These are phyloP conservation scores for Colletotrichum lentis DNA, from an alignment of 2,329 filamentous ascomycete species.

Conservation along the genomic window DNA sequence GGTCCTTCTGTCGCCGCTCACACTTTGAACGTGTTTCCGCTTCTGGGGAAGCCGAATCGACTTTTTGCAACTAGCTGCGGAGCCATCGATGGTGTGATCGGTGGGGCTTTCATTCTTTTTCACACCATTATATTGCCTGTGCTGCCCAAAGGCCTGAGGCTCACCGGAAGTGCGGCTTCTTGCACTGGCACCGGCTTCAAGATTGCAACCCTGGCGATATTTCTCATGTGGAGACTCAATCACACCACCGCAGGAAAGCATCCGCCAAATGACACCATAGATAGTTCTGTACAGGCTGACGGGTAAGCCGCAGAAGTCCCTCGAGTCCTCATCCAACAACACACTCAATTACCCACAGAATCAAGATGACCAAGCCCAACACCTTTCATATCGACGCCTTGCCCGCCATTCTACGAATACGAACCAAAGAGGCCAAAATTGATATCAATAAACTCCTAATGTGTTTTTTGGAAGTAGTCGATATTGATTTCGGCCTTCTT, in stretches of 20 bases:
- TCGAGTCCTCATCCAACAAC: not conserved
- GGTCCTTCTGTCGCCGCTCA: not conserved
- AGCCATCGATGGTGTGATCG: constrained; percentile 32
- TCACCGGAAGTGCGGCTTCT: constrained; percentile 18
- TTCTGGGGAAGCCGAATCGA: constrained; percentile 8
- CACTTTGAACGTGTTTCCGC: not conserved
- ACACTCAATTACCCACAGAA: no score
- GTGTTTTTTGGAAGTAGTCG: no score
- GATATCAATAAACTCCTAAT: no score
- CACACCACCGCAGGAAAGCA: not conserved
- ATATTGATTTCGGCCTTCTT: no score
- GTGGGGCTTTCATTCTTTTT: constrained; percentile 22
- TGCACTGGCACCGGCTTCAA: not conserved
- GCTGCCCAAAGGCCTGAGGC: not conserved
- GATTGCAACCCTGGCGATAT: not conserved
- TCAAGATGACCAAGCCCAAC: no score
- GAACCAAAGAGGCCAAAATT: no score
- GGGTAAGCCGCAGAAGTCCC: not conserved
- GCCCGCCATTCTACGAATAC: no score
- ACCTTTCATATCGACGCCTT: no score
- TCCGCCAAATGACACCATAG: not conserved
- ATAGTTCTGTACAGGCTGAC: no score
- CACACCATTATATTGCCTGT: constrained; percentile 4
- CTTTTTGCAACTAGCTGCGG: constrained; percentile 5
- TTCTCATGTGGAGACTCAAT: no score